Percentiles rank a stretch among this genome's conserved stretches.
Evolutionary conservation across 768 basidiomycete genomes (phyloP).

Genomic region (Galerina sulciceps): DNA sequence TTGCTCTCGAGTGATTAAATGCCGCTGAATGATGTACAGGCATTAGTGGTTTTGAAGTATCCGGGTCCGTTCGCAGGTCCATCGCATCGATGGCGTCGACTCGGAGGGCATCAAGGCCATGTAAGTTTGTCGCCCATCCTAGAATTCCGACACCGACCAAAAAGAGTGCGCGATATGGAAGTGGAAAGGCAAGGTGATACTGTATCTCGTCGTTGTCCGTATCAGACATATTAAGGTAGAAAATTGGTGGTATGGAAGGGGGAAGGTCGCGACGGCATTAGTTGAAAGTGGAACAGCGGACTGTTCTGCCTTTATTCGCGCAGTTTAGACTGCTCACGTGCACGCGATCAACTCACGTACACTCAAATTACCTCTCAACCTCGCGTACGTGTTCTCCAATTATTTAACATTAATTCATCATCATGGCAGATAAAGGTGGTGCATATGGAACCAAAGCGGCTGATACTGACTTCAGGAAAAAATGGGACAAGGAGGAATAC

Average conservation of each 20-base stretch:
- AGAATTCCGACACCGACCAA: conserved; percentile 81
- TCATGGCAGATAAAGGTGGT: conserved; percentile 44
- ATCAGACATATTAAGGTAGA: conserved; percentile 19
- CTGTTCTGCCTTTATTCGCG: neutral
- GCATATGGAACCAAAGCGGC: conserved; percentile 48
- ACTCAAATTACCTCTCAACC: no score
- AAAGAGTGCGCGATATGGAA: conserved; percentile 90
- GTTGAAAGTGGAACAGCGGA: neutral
- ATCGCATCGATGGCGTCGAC: conserved; percentile 77
- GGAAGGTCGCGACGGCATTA: conserved; percentile 17
- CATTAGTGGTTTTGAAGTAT: conserved; percentile 28
- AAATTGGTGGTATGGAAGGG: conserved; percentile 5
- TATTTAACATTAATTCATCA: neutral
- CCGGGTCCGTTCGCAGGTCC: conserved; percentile 55
- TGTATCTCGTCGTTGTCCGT: conserved; percentile 41
- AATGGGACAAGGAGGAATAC: conserved; percentile 96
- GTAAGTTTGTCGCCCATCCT: conserved; percentile 93
- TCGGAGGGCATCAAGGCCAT: conserved; percentile 74
- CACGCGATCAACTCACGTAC: neutral
- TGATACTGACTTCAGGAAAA: conserved; percentile 83
- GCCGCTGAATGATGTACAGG: conserved; percentile 31
- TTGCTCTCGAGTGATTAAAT: conserved; percentile 40
- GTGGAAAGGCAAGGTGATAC: conserved; percentile 69
- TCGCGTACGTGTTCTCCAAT: no score
- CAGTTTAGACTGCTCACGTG: conserved; percentile 10